These are phyloP conservation scores for Wolfiporia cocos DNA, from an alignment of 1,284 basidiomycete species.

Conservation along the genomic window DNA sequence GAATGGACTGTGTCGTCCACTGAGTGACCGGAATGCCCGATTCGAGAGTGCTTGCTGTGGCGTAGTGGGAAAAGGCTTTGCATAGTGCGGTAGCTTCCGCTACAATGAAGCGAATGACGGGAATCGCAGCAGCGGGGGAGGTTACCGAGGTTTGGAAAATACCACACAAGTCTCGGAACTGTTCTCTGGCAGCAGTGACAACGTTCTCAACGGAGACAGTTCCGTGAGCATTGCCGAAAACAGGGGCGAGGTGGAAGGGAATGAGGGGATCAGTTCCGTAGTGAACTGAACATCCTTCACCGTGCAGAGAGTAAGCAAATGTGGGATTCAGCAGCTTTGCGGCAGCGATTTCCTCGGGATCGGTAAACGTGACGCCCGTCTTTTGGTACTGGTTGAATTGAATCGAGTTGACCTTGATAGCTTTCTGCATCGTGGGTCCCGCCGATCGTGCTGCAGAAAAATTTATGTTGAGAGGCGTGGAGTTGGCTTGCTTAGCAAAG, in stretches of 20 bases:
- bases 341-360: constrained; percentile 15
- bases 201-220: constrained; percentile 16
- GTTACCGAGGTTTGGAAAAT: constrained; percentile 20
- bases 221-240: constrained; percentile 22
- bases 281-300: constrained; percentile 38
- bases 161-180: constrained; percentile 33
- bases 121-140: not conserved
- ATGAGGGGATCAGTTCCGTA: constrained; percentile 40
- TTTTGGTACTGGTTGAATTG: constrained; percentile 35
- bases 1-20: constrained; percentile 30
- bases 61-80: constrained; percentile 22
- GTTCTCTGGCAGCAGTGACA: constrained; percentile 20
- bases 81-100: constrained; percentile 31
- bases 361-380: constrained; percentile 33
- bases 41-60: constrained; percentile 12
- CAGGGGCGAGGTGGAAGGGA: constrained; percentile 40
- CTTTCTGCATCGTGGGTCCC: constrained; percentile 26
- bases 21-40: constrained; percentile 25
- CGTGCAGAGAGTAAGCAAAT: constrained; percentile 36
- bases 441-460: constrained; percentile 28
- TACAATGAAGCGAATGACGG: constrained; percentile 29
- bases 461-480: no score
- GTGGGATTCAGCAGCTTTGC: constrained; percentile 40
- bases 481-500: constrained; percentile 13
- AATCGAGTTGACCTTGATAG: constrained; percentile 9